phyloP scores from a whole-genome alignment of 1,284 basidiomycete genomes.

The Tilletia caries region DNA sequence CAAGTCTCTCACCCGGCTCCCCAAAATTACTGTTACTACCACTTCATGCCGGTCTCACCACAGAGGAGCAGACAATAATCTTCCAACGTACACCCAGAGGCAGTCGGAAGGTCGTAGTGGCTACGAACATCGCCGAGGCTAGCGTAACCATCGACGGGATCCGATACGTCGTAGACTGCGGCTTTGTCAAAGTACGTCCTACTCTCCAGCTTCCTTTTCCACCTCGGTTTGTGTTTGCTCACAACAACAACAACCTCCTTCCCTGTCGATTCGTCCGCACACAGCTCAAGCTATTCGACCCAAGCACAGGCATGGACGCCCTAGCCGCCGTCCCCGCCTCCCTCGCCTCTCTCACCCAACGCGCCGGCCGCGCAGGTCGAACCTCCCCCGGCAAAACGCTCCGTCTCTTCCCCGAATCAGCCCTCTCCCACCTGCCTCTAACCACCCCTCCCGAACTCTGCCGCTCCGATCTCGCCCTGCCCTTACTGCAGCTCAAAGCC shows the following conservation, averaged over 20 bases:
- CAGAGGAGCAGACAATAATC: constrained; percentile 77
- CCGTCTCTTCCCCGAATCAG: constrained; percentile 75
- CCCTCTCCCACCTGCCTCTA: constrained; percentile 63
- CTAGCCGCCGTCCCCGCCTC: constrained; percentile 52
- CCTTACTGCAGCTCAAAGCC: constrained; percentile 86
- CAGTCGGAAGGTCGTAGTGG: constrained; percentile 81
- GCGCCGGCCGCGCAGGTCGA: constrained; percentile 55
- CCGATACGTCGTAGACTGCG: constrained; percentile 89
- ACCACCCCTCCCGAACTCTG: constrained; percentile 84
- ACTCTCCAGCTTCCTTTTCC: neutral
- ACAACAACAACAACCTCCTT: too few species aligned
- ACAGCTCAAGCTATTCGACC: constrained; percentile 50
- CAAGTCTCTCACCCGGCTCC: constrained; percentile 63
- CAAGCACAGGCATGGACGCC: constrained; percentile 50
- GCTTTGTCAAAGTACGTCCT: constrained; percentile 80
- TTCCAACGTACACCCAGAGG: constrained; percentile 65
- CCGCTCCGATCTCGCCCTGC: constrained; percentile 78
- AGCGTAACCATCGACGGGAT: constrained; percentile 95
- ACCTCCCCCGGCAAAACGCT: constrained; percentile 80
- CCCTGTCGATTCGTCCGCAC: neutral
- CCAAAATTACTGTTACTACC: constrained; percentile 63
- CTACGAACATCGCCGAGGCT: constrained; percentile 95
- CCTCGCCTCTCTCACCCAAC: constrained; percentile 53
- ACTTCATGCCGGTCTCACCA: constrained; percentile 80
- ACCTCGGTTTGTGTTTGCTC: too few species aligned